Percentiles rank a stretch among this genome's conserved stretches.
Evolutionary conservation across 2,329 filamentous ascomycete species (phyloP).

Genomic region (Microdochium bolleyi): DNA sequence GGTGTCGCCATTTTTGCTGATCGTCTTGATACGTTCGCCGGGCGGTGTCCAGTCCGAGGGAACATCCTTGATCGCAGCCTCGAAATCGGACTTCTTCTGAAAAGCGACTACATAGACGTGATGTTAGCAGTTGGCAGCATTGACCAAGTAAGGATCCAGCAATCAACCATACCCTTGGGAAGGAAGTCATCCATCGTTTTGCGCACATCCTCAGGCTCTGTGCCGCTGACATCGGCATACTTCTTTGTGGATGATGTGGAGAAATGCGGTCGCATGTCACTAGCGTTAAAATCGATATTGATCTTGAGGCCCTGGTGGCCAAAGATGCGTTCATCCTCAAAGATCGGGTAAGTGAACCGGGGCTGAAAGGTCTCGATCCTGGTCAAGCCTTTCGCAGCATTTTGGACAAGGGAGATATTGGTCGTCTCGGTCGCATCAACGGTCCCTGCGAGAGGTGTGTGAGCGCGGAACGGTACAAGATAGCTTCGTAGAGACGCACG

Average conservation of each 20-base stretch:
- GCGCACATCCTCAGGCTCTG: conserved; percentile 61
- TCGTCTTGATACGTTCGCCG: conserved; percentile 60
- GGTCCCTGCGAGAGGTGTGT: conserved; percentile 36
- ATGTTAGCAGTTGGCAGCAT: neutral
- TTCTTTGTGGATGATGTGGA: conserved; percentile 64
- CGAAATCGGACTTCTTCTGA: conserved; percentile 52
- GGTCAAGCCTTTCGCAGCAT: conserved; percentile 39
- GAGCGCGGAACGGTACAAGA: neutral
- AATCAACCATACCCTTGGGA: conserved; percentile 50
- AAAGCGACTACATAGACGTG: conserved; percentile 51
- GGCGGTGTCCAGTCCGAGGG: conserved; percentile 58
- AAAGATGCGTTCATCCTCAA: conserved; percentile 87
- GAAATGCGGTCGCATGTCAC: conserved; percentile 72
- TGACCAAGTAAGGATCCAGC: neutral
- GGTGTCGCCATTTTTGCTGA: conserved; percentile 49
- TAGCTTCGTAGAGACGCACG: neutral
- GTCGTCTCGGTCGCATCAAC: conserved; percentile 54
- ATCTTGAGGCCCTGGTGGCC: conserved; percentile 80
- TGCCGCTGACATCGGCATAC: conserved; percentile 60
- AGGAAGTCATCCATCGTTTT: conserved; percentile 57
- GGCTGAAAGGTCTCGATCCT: conserved; percentile 69
- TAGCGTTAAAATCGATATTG: conserved; percentile 57
- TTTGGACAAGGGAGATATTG: conserved; percentile 49
- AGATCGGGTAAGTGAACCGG: conserved; percentile 83
- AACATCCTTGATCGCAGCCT: conserved; percentile 42